Percentiles rank a stretch among this genome's conserved stretches.
Evolutionary conservation across 148 eudicot genomes (phyloP).

Genomic region (Rhododendron henanense): DNA sequence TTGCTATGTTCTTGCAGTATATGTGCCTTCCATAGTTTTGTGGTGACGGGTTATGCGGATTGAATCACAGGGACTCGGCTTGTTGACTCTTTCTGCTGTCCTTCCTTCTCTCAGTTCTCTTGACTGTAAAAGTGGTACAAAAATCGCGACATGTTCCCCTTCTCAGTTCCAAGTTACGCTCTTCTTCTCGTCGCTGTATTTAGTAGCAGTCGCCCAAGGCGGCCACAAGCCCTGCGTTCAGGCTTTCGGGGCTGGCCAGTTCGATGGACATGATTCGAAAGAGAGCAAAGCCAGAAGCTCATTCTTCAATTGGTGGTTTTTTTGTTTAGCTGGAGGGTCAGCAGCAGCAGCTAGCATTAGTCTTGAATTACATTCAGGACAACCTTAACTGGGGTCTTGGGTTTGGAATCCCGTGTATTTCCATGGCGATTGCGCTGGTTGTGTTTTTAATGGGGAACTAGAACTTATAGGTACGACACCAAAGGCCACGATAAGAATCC

Average conservation of each 20-base stretch:
- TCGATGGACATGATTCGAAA: constrained; percentile 55
- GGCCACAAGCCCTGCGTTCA: constrained; percentile 82
- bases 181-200: constrained; percentile 53
- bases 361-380: constrained; percentile 44
- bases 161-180: constrained; percentile 30
- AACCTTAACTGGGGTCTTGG: constrained; percentile 57
- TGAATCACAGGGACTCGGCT: constrained; percentile 50
- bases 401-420: constrained; percentile 79
- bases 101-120: constrained; percentile 25
- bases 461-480: constrained; percentile 48
- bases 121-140: constrained; percentile 13
- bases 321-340: constrained; percentile 38
- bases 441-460: constrained; percentile 58
- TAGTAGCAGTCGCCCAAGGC: constrained; percentile 67
- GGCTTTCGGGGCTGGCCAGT: constrained; percentile 94
- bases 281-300: constrained; percentile 82
- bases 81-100: constrained; percentile 52
- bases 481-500: constrained; percentile 44
- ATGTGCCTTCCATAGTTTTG: not conserved
- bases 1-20: not conserved
- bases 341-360: constrained; percentile 20
- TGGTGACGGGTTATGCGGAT: not conserved
- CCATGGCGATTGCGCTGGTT: constrained; percentile 50
- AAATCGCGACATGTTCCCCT: constrained; percentile 24
- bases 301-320: constrained; percentile 88